phyloP scores from a whole-genome alignment of 139 green algal genomes.

The Chlorella sp. region DNA sequence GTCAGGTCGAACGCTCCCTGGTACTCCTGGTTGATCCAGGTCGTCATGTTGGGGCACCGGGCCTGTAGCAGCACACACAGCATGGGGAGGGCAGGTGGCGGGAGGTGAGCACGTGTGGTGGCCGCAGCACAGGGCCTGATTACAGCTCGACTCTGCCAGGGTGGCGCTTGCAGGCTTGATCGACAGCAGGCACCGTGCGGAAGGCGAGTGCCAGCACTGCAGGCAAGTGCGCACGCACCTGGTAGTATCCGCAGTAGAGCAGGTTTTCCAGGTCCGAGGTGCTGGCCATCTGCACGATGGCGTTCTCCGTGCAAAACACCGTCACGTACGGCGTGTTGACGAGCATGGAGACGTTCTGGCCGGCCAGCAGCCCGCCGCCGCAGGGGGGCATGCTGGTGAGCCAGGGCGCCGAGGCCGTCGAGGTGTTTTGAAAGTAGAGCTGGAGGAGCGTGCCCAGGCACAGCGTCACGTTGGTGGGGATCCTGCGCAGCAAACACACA shows the following conservation, averaged over 20 bases:
- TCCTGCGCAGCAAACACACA: neutral
- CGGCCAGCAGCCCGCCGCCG: neutral
- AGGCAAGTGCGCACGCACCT: too few relatives aligned
- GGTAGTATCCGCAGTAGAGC: constrained; percentile 8
- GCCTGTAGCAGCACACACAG: neutral
- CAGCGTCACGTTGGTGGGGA: neutral
- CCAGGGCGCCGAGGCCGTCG: neutral
- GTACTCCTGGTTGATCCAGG: neutral
- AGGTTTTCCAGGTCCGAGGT: neutral
- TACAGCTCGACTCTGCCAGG: too few relatives aligned
- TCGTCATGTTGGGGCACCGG: neutral
- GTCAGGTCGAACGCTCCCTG: neutral
- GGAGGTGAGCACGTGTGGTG: too few relatives aligned
- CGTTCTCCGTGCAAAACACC: constrained; percentile 4
- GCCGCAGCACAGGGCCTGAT: too few relatives aligned
- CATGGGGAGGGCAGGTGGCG: too few relatives aligned
- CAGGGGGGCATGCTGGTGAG: neutral
- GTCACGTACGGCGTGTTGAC: neutral
- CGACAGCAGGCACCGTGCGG: too few relatives aligned
- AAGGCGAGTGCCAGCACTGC: too few relatives aligned
- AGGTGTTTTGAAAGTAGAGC: neutral
- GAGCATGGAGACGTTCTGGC: neutral
- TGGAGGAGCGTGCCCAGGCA: neutral
- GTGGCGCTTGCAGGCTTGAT: too few relatives aligned
- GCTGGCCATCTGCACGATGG: neutral